Evolutionary conservation across 2,329 filamentous ascomycete genomes (phyloP), one percentile per base, ranked within the genome.

Genomic region (Hymenoscyphus albidus): DNA sequence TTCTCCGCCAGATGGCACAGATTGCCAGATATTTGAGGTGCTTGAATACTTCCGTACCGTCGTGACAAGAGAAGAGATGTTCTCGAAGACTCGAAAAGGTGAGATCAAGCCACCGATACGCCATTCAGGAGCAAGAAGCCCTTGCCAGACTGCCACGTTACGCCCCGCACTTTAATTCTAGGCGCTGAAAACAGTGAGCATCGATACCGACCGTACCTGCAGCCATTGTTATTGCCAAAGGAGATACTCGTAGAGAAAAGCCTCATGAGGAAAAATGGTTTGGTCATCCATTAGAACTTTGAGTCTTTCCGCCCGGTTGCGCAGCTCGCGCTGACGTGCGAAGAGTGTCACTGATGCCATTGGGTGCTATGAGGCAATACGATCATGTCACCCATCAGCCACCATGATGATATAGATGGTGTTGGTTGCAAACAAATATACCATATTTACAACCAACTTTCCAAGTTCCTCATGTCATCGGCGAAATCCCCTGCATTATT

Each of bases 381-480:
- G 44, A 51, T 51, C n/a, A 51, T 51, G 44, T 51, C 44, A 51
- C 44, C 44, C 44, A 9, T 51, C 44, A 51, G 44, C 44, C 44
- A 51, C 44, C 44, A 51, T 22, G 44, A 6, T 18, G 16, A 9
- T 9, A 18, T 44, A 6, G 42, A 2, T 44, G 16, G 42, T 44
- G 6, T n/a, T 44, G 42, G 42, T 2, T 22, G 44, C n/a, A 51
- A 51, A 22, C 12, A 10, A 51, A 51, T 35, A 51, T 12, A 22
- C 18, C 10, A 51, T 51, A 51, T 51, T 22, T 22, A 51, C 44
- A 27, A 22, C 44, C 44, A 51, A 51, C 44, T 51, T 51, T 51
- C 44, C 44, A 22, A 51, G 44, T 51, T 51, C 14, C 42, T 44
- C 44, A 27, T 22, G 44, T 51, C 18, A 51, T 18, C 44, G 44